Evolutionary conservation across 768 basidiomycete species (phyloP).

Genomic region (Hericium alpestre): DNA sequence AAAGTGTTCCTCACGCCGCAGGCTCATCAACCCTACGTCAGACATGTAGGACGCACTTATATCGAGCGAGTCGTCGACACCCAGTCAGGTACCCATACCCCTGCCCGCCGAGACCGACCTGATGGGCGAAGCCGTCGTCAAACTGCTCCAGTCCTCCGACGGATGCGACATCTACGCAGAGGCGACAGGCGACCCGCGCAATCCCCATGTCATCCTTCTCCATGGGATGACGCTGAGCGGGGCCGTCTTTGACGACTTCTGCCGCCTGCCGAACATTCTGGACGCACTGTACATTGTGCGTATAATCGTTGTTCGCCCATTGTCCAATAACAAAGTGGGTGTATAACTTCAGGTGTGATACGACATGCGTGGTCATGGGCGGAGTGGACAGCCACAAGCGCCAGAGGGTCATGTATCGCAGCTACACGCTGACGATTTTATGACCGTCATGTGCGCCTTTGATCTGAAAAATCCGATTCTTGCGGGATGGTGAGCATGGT

Average conservation of each 20-base stretch:
- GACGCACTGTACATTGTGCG: neutral
- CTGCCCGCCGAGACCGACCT: neutral
- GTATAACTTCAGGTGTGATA: neutral
- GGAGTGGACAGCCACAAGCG: neutral
- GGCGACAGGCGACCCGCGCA: slow-evolving; percentile 5
- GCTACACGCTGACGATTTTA: neutral
- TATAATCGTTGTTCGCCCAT: neutral
- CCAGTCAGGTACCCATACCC: no score
- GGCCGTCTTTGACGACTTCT: slow-evolving; percentile 1
- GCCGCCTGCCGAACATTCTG: neutral
- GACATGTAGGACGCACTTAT: no score
- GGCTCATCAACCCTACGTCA: no score
- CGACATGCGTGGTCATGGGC: neutral
- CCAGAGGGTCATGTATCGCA: neutral
- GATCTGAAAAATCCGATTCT: neutral
- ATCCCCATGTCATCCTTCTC: slow-evolving; percentile 5
- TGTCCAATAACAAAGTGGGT: neutral
- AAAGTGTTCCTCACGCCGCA: no score
- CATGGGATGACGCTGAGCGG: slow-evolving; percentile 2
- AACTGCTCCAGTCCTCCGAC: slow-evolving; percentile 1
- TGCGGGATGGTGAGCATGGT: neutral
- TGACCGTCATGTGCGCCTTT: neutral
- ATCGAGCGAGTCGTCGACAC: no score
- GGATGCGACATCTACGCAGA: slow-evolving; percentile 7
- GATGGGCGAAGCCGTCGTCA: neutral